A percentile compares a stretch with the other conserved stretches of the same genome.
phyloP scores from a whole-genome alignment of 225 moss, liverwort and hornwort genomes.

The Ulota crispa region DNA sequence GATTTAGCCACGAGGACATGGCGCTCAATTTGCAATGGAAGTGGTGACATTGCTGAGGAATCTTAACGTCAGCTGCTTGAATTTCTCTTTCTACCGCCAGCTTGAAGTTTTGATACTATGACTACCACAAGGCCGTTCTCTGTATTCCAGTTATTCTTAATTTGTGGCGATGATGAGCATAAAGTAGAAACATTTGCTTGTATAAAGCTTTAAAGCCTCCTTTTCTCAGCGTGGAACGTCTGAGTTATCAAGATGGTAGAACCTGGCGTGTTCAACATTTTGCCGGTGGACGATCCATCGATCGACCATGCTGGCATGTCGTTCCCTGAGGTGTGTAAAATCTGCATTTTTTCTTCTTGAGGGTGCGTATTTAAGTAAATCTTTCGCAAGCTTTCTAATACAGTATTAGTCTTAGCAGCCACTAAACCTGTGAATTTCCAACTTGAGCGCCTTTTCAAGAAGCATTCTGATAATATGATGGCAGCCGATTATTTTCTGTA shows the following conservation, averaged over 20 bases:
- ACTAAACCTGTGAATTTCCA: slow-evolving; percentile 2
- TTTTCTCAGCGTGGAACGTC: slow-evolving; percentile 22
- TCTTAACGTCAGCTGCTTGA: background rate
- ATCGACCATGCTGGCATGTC: slow-evolving; percentile 68
- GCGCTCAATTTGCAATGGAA: background rate
- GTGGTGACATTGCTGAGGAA: background rate
- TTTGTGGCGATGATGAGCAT: background rate
- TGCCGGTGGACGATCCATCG: slow-evolving; percentile 69
- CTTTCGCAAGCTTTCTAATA: background rate
- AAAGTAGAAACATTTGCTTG: slow-evolving; percentile 8
- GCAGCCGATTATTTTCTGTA: slow-evolving; percentile 2
- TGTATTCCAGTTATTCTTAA: background rate
- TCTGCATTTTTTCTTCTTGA: slow-evolving; percentile 4
- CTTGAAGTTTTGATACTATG: background rate
- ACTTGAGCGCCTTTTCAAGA: background rate
- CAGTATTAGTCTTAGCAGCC: background rate
- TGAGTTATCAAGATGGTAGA: slow-evolving; percentile 38
- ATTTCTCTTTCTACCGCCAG: background rate
- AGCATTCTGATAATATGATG: background rate
- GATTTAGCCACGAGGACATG: background rate
- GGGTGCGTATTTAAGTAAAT: background rate
- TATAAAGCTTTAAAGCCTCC: background rate
- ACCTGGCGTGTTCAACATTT: slow-evolving; percentile 61
- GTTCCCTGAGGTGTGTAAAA: slow-evolving; percentile 71
- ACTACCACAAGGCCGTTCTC: slow-evolving; percentile 1